Evolutionary conservation across 306 rosid genomes (phyloP).

Genomic region (Vigna angularis): DNA sequence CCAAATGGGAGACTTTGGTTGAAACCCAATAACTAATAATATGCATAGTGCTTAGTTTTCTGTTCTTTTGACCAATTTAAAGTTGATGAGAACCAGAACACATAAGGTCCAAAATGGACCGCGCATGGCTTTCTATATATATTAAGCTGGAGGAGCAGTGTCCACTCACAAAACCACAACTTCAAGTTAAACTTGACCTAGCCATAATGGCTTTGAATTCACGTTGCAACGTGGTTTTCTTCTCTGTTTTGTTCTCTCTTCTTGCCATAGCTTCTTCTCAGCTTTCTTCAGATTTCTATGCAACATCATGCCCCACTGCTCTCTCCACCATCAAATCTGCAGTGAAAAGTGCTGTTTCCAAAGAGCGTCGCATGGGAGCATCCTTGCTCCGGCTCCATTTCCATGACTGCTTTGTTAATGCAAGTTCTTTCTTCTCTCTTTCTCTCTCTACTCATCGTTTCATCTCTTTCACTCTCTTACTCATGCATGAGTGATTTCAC

Average conservation of each 20-base stretch:
- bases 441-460: too few species aligned
- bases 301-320: slow-evolving; percentile 56
- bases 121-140: slow-evolving; percentile 52
- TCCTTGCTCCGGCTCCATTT: slow-evolving; percentile 76
- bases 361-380: slow-evolving; percentile 76
- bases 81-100: slow-evolving; percentile 21
- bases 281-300: slow-evolving; percentile 55
- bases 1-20: slow-evolving; percentile 32
- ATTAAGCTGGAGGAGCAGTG: slow-evolving; percentile 26
- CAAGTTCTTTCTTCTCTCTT: slow-evolving; percentile 34
- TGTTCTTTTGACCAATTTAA: slow-evolving; percentile 35
- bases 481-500: slow-evolving; percentile 17
- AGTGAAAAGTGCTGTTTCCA: slow-evolving; percentile 55
- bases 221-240: slow-evolving; percentile 14
- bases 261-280: slow-evolving; percentile 49
- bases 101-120: slow-evolving; percentile 44
- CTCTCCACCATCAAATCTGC: slow-evolving; percentile 54
- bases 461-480: not conserved
- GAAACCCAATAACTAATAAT: slow-evolving; percentile 42
- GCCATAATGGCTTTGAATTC: slow-evolving; percentile 51
- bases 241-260: slow-evolving; percentile 43
- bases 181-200: slow-evolving; percentile 26
- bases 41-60: not conserved
- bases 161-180: slow-evolving; percentile 18
- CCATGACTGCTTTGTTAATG: slow-evolving; percentile 70